Evolutionary conservation across 306 rosid species (phyloP).

Genomic region (Herpetospermum pedunculosum): DNA sequence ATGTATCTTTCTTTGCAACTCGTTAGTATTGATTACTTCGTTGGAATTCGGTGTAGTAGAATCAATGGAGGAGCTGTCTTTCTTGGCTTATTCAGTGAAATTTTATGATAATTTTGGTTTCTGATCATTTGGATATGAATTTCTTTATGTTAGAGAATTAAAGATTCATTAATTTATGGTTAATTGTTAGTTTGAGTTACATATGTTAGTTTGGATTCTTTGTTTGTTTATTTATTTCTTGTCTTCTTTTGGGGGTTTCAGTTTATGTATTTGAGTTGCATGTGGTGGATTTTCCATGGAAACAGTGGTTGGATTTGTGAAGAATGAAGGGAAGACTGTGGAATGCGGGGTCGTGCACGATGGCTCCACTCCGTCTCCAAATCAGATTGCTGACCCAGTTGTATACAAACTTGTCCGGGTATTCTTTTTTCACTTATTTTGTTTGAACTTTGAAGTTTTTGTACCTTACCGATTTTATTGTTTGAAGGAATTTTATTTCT

Average conservation of each 20-base stretch:
- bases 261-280: conserved; percentile 82
- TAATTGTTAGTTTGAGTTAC: background rate
- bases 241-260: conserved; percentile 29
- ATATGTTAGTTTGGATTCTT: background rate
- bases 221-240: conserved; percentile 16
- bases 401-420: conserved; percentile 99
- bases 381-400: conserved; percentile 64
- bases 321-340: conserved; percentile 55
- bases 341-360: conserved; percentile 43
- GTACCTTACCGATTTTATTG: background rate
- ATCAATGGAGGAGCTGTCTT: background rate
- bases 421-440: conserved; percentile 6
- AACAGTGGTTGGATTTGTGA: conserved; percentile 69
- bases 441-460: background rate
- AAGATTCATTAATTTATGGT: background rate
- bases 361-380: conserved; percentile 47
- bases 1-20: conserved; percentile 16
- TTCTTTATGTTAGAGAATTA: background rate
- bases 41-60: background rate
- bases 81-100: background rate
- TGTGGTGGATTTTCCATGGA: conserved; percentile 90
- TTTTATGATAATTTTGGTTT: background rate
- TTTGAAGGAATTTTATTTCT: background rate
- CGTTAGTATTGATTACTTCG: background rate
- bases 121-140: background rate